A percentile compares a stretch with the other conserved stretches of the same genome.
phyloP scores from a whole-genome alignment of 768 basidiomycete species.

The Exidia glandulosa region DNA sequence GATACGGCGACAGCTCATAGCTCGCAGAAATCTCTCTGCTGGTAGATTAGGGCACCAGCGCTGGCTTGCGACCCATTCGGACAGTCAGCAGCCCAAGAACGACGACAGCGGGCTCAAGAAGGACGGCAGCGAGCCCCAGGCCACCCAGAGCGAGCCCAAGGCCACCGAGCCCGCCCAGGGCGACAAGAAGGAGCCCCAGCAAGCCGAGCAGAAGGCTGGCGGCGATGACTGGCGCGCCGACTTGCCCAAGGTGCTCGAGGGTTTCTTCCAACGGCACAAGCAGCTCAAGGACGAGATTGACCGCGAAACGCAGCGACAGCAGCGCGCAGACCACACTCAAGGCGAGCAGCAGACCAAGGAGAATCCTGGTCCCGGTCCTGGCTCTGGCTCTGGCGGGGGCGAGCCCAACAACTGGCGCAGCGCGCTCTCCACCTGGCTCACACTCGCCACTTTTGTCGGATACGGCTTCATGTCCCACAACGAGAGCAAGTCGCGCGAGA shows the following conservation, averaged over 20 bases:
- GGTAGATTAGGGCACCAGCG: background rate
- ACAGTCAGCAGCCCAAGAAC: slow-evolving; percentile 1
- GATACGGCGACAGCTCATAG: background rate
- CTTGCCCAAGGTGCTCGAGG: slow-evolving; percentile 58
- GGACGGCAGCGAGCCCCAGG: too few relatives aligned
- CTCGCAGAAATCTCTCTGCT: background rate
- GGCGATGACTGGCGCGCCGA: slow-evolving; percentile 22
- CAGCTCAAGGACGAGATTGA: slow-evolving; percentile 1
- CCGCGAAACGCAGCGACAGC: slow-evolving; percentile 11
- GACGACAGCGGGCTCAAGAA: background rate
- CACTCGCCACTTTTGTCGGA: slow-evolving; percentile 27
- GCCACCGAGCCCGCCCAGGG: slow-evolving; percentile 30
- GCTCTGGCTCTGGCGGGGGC: slow-evolving; percentile 21
- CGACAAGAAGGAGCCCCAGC: slow-evolving; percentile 19
- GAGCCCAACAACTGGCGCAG: background rate
- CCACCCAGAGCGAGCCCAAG: too few relatives aligned
- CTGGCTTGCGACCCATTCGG: background rate
- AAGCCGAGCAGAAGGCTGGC: slow-evolving; percentile 17
- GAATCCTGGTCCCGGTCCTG: slow-evolving; percentile 40
- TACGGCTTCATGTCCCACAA: slow-evolving; percentile 45
- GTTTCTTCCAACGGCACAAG: slow-evolving; percentile 41
- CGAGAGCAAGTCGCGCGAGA: slow-evolving; percentile 60
- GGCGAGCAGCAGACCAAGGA: slow-evolving; percentile 24
- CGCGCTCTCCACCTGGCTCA: background rate
- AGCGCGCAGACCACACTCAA: slow-evolving; percentile 13